These are phyloP conservation scores for Penicillium sp. DNA, from an alignment of 2,329 filamentous ascomycete species.

Conservation along the genomic window DNA sequence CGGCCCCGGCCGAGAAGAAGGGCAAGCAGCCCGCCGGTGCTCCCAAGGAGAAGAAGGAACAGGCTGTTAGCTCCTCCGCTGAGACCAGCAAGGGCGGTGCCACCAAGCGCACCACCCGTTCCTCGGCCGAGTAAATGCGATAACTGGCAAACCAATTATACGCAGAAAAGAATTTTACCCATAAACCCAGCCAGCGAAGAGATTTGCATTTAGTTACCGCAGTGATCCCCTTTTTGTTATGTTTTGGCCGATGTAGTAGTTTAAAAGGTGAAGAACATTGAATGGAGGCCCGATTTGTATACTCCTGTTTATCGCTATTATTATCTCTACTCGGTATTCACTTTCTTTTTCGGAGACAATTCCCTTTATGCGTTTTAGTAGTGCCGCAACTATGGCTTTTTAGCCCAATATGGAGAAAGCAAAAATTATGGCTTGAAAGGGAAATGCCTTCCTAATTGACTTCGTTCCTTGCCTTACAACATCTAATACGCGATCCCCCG, in stretches of 20 bases:
- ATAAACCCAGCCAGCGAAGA: constrained; percentile 9
- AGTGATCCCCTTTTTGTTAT: constrained; percentile 5
- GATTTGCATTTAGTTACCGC: constrained; percentile 5
- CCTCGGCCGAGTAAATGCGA: constrained; percentile 31
- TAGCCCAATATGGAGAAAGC: background rate
- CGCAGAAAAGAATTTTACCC: constrained; percentile 11
- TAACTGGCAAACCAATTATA: background rate
- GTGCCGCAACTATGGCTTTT: background rate
- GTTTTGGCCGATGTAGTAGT: constrained; percentile 2
- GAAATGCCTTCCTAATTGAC: background rate
- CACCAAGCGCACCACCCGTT: constrained; percentile 52
- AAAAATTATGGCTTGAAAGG: background rate
- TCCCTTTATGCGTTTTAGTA: background rate
- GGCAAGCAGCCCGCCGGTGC: constrained; percentile 62
- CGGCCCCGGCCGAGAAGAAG: constrained; percentile 61
- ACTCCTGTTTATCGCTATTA: constrained; percentile 2
- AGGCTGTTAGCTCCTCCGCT: constrained; percentile 51
- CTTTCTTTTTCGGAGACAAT: background rate
- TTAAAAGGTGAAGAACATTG: background rate
- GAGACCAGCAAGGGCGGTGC: constrained; percentile 66
- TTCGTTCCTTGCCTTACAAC: background rate
- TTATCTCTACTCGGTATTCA: constrained; percentile 1
- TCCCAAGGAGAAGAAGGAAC: constrained; percentile 57
- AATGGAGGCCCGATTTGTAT: constrained; percentile 6
- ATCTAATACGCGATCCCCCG: background rate